phyloP scores from a whole-genome alignment of 1,139 yeast species.

The Blastobotrys aristatus region DNA sequence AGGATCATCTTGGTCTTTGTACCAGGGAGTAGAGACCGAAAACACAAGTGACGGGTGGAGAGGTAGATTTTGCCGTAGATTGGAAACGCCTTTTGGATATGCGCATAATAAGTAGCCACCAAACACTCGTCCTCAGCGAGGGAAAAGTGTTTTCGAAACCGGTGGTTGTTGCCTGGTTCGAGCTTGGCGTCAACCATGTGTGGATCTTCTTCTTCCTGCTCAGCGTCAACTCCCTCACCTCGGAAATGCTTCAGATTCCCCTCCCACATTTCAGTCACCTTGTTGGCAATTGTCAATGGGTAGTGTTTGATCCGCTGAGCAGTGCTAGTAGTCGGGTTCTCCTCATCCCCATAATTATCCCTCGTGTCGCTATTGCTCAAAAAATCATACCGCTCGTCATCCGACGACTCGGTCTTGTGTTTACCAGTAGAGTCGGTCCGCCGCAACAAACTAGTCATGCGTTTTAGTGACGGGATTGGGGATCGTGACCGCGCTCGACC shows the following conservation, averaged over 20 bases:
- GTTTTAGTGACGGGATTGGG: neutral
- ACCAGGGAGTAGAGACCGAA: conserved; percentile 76
- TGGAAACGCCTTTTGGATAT: conserved; percentile 67
- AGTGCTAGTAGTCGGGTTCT: neutral
- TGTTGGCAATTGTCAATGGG: conserved; percentile 26
- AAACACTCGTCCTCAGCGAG: conserved; percentile 48
- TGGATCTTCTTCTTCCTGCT: conserved; percentile 19
- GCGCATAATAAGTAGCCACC: conserved; percentile 66
- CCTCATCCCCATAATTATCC: neutral
- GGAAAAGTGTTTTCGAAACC: conserved; percentile 65
- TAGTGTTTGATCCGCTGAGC: conserved; percentile 1
- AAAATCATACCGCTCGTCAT: conserved; percentile 14
- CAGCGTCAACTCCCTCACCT: conserved; percentile 26
- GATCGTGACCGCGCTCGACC: neutral
- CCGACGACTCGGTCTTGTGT: conserved; percentile 5
- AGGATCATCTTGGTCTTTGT: conserved; percentile 76
- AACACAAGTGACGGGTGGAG: conserved; percentile 63
- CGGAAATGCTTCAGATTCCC: conserved; percentile 61
- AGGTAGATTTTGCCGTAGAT: conserved; percentile 77
- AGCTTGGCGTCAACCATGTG: conserved; percentile 45
- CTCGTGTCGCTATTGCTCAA: conserved; percentile 8
- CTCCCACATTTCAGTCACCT: conserved; percentile 55
- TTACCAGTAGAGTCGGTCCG: conserved; percentile 2
- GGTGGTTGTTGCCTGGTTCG: conserved; percentile 42
- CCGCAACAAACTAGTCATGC: conserved; percentile 1